phyloP scores from a whole-genome alignment of 2,329 filamentous ascomycete species.

The Apiospora koreana region DNA sequence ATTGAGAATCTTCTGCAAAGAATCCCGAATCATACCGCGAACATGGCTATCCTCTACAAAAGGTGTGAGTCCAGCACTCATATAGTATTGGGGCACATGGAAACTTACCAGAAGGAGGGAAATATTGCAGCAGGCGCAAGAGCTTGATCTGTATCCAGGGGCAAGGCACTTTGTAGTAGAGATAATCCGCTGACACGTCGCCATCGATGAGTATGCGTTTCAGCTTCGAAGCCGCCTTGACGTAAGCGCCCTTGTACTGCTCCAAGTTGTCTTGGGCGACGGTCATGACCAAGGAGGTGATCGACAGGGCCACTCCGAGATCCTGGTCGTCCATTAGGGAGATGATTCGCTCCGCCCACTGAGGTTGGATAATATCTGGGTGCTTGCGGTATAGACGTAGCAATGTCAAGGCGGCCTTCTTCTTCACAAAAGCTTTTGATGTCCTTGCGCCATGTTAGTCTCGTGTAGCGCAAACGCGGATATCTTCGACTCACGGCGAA shows the following conservation, averaged over 20 bases:
- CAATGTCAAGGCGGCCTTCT: conserved; percentile 94
- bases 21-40: conserved; percentile 87
- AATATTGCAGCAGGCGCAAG: conserved; percentile 89
- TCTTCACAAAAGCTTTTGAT: conserved; percentile 98
- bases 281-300: conserved; percentile 94
- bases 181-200: conserved; percentile 86
- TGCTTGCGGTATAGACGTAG: conserved; percentile 93
- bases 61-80: neutral
- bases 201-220: conserved; percentile 90
- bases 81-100: neutral
- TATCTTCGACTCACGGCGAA: conserved; percentile 69
- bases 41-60: conserved; percentile 79
- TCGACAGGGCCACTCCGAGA: conserved; percentile 90
- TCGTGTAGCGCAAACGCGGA: neutral
- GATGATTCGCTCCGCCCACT: conserved; percentile 97
- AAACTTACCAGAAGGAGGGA: conserved; percentile 79
- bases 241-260: conserved; percentile 89
- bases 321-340: conserved; percentile 98
- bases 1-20: conserved; percentile 87
- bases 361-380: conserved; percentile 88
- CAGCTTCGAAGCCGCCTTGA: conserved; percentile 86
- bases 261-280: conserved; percentile 93
- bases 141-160: conserved; percentile 98
- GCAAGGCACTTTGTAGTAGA: conserved; percentile 99
- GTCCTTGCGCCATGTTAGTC: conserved; percentile 37